Evolutionary conservation across 2,329 filamentous ascomycete species (phyloP).

Genomic region (Colletotrichum simmondsii): DNA sequence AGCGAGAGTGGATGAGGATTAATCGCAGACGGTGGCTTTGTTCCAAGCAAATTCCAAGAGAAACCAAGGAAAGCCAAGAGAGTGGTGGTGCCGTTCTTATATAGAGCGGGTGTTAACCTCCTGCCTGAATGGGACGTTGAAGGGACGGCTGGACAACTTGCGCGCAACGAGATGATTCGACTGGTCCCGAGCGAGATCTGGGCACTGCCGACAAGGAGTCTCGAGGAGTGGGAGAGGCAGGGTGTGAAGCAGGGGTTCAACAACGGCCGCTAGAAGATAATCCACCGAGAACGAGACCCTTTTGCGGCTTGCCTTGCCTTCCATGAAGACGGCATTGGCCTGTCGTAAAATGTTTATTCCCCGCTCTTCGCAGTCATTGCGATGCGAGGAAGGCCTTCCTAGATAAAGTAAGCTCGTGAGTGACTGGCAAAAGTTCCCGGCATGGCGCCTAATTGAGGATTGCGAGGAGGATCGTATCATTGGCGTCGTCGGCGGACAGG

Average conservation of each 20-base stretch:
- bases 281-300: not conserved
- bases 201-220: conserved; percentile 13
- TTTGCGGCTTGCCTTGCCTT: not conserved
- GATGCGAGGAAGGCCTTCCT: not conserved
- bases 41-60: conserved; percentile 29
- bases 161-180: conserved; percentile 16
- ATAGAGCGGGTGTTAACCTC: conserved; percentile 24
- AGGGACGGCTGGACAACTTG: not conserved
- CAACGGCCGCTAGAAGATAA: conserved; percentile 18
- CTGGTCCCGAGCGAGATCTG: conserved; percentile 13
- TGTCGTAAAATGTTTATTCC: not conserved
- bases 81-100: conserved; percentile 26
- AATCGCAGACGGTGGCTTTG: not conserved
- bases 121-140: conserved; percentile 21
- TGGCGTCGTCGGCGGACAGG: not conserved
- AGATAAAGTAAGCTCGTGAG: not conserved
- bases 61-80: conserved; percentile 32
- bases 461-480: not conserved
- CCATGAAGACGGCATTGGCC: not conserved
- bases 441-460: not conserved
- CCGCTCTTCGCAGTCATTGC: not conserved
- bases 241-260: conserved; percentile 6
- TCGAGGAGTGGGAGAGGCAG: not conserved
- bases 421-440: conserved; percentile 4
- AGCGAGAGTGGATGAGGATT: not conserved